Conservation (phyloP, 2,329 filamentous ascomycete genomes). For the Fusarium palustre region DNA sequence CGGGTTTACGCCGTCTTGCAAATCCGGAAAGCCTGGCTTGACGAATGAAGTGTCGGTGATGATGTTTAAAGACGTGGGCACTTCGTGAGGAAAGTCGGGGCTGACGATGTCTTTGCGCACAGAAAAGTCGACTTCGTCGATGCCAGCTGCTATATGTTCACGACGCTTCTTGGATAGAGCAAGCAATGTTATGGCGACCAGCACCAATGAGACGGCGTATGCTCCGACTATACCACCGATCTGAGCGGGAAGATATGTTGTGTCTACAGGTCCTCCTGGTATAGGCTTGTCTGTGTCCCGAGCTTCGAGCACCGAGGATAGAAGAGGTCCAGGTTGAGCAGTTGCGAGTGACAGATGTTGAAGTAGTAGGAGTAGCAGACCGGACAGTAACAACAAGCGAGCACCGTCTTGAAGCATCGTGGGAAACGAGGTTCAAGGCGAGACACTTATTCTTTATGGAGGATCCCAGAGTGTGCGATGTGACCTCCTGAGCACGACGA, state of each 20-base stretch:
- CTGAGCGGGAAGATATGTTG: constrained; percentile 78
- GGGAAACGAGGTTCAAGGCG: constrained; percentile 45
- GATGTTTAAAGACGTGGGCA: constrained; percentile 29
- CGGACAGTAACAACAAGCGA: constrained; percentile 46
- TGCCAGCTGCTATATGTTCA: constrained; percentile 63
- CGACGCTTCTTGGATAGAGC: constrained; percentile 68
- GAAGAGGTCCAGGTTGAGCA: constrained; percentile 49
- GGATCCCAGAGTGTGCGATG: constrained; percentile 52
- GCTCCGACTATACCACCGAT: constrained; percentile 85
- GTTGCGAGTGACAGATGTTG: constrained; percentile 43
- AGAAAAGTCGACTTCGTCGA: constrained; percentile 62
- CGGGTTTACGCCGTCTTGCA: constrained; percentile 50
- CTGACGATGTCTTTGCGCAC: constrained; percentile 40
- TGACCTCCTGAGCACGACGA: constrained; percentile 57
- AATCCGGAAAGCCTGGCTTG: constrained; percentile 62
- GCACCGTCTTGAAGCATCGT: constrained; percentile 56
- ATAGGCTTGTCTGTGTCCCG: constrained; percentile 67
- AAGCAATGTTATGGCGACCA: constrained; percentile 76
- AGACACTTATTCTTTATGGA: constrained; percentile 49
- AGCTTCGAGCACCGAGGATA: constrained; percentile 41
- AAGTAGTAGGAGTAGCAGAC: constrained; percentile 43
- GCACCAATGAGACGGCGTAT: constrained; percentile 81
- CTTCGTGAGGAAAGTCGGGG: constrained; percentile 39
- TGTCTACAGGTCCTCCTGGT: constrained; percentile 69
- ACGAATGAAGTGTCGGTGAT: constrained; percentile 46